Evolutionary conservation across 805 yeast species (phyloP).

Genomic region (Nakazawaea molendinolei): DNA sequence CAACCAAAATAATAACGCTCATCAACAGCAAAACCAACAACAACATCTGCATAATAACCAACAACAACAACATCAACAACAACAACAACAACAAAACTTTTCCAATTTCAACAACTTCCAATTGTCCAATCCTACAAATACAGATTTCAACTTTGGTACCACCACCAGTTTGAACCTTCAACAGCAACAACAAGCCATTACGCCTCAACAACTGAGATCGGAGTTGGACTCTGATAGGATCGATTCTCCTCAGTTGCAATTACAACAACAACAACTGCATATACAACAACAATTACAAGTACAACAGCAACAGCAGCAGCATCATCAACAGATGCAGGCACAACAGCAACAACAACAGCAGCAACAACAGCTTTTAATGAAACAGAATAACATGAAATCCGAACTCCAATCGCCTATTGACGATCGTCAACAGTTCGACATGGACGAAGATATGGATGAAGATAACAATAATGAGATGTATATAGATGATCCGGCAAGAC

Average conservation of each 20-base stretch:
- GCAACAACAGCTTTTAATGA: slow-evolving; percentile 17
- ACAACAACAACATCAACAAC: slow-evolving; percentile 9
- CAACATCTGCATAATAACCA: slow-evolving; percentile 7
- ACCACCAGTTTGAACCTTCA: slow-evolving; percentile 4
- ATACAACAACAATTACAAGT: slow-evolving; percentile 13
- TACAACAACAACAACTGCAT: slow-evolving; percentile 14
- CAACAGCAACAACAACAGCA: slow-evolving; percentile 18
- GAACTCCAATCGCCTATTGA: slow-evolving; percentile 3
- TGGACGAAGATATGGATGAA: slow-evolving; percentile 26
- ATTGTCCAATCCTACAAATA: not conserved
- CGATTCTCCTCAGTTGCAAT: slow-evolving; percentile 13
- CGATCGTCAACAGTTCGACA: slow-evolving; percentile 24
- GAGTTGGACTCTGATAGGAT: slow-evolving; percentile 10
- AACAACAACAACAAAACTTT: slow-evolving; percentile 6
- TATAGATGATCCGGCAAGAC: slow-evolving; percentile 95
- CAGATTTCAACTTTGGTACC: slow-evolving; percentile 3
- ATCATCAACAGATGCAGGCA: slow-evolving; percentile 19
- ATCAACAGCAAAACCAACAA: slow-evolving; percentile 15
- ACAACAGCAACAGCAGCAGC: slow-evolving; percentile 12
- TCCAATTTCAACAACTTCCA: not conserved
- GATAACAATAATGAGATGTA: slow-evolving; percentile 47
- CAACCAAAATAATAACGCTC: slow-evolving; percentile 17
- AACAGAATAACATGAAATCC: too few relatives aligned
- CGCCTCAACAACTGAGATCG: slow-evolving; percentile 11
- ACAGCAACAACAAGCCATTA: slow-evolving; percentile 10